These are phyloP conservation scores for Coemansia sp. DNA, from an alignment of 192 early-diverging fungal genomes.

Conservation along the genomic window DNA sequence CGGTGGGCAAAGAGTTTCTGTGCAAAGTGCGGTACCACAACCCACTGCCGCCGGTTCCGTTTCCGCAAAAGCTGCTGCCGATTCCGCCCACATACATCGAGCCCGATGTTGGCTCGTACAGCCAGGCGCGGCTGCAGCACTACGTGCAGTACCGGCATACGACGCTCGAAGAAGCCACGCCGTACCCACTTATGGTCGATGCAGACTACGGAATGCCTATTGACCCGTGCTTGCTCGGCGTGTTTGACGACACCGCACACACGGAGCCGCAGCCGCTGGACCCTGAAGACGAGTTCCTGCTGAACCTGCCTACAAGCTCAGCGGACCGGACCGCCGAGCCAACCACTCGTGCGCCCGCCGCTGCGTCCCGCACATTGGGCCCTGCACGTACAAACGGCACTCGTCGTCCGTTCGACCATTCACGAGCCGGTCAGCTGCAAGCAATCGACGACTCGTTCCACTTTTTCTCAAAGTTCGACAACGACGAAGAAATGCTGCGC, in stretches of 20 bases:
- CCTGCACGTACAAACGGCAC: conserved; percentile 9
- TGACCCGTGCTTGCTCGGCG: conserved; percentile 47
- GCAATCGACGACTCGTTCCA: conserved; percentile 47
- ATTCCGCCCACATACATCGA: conserved; percentile 53
- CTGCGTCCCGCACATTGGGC: background rate
- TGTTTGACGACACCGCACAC: conserved; percentile 43
- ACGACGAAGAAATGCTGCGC: conserved; percentile 28
- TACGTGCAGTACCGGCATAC: conserved; percentile 52
- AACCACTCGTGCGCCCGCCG: background rate
- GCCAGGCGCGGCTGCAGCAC: conserved; percentile 47
- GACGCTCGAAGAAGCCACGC: conserved; percentile 50
- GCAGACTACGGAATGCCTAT: conserved; percentile 55
- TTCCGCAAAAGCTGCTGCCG: conserved; percentile 55
- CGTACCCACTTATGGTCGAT: conserved; percentile 52
- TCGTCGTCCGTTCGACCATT: conserved; percentile 43
- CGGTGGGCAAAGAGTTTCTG: conserved; percentile 51
- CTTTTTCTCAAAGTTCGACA: conserved; percentile 34
- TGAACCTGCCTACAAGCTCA: conserved; percentile 32
- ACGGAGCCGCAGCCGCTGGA: conserved; percentile 27
- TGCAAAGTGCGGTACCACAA: conserved; percentile 56
- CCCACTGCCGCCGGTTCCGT: conserved; percentile 50
- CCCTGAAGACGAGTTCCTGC: conserved; percentile 42
- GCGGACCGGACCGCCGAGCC: conserved; percentile 1
- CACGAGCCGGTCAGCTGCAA: conserved; percentile 41
- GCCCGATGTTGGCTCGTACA: conserved; percentile 44